phyloP scores from a whole-genome alignment of 1,139 yeast species.

The Candida mesenterica region DNA sequence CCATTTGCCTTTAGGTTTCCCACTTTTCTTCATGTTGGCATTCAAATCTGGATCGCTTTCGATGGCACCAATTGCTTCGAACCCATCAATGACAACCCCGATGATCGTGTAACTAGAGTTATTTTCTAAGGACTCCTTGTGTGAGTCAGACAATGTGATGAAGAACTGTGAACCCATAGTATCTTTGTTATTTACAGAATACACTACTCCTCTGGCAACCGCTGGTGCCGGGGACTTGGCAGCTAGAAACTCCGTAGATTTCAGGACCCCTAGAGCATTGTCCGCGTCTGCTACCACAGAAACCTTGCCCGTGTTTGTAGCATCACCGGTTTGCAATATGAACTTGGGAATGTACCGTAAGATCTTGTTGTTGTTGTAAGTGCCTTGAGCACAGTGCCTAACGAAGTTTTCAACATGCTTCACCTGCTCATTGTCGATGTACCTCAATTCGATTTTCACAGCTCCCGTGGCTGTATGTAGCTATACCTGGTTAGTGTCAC shows the following conservation, averaged over 20 bases:
- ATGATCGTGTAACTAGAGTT: slow-evolving; percentile 16
- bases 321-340: slow-evolving; percentile 52
- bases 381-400: slow-evolving; percentile 49
- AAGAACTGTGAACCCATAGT: slow-evolving; percentile 22
- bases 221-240: neutral
- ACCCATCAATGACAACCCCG: slow-evolving; percentile 22
- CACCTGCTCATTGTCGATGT: slow-evolving; percentile 11
- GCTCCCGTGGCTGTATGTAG: slow-evolving; percentile 21
- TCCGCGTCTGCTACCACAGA: slow-evolving; percentile 10
- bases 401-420: slow-evolving; percentile 24
- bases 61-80: slow-evolving; percentile 15
- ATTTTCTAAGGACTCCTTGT: slow-evolving; percentile 12
- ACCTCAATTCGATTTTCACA: slow-evolving; percentile 18
- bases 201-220: slow-evolving; percentile 18
- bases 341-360: slow-evolving; percentile 44
- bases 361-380: slow-evolving; percentile 38
- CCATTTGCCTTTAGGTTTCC: slow-evolving; percentile 23
- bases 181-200: slow-evolving; percentile 15
- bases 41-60: slow-evolving; percentile 15
- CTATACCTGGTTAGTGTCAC: neutral
- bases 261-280: slow-evolving; percentile 3
- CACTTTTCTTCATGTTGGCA: slow-evolving; percentile 14
- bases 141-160: slow-evolving; percentile 17
- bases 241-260: neutral
- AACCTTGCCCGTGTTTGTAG: slow-evolving; percentile 45